Conservation (phyloP, 192 early-diverging fungal genomes). For the Pilaira anomala region DNA sequence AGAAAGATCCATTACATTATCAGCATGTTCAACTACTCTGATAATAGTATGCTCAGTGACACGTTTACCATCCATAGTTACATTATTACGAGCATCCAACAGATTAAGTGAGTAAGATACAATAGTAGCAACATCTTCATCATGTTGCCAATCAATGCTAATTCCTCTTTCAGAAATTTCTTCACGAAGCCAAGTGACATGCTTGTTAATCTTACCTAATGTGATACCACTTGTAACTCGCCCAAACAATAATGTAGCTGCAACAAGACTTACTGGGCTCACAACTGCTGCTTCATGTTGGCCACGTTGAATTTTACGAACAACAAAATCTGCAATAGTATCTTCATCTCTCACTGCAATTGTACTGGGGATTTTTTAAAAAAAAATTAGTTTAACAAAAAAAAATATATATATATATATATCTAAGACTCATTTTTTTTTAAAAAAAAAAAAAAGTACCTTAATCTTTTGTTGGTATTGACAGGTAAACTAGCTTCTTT, state of each 20-base stretch:
- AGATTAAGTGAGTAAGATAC: slow-evolving; percentile 30
- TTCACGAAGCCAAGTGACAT: slow-evolving; percentile 27
- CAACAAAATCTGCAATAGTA: slow-evolving; percentile 24
- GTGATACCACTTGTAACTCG: slow-evolving; percentile 23
- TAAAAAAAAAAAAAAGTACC: not conserved
- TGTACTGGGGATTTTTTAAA: not conserved
- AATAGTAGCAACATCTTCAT: slow-evolving; percentile 33
- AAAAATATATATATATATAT: not conserved
- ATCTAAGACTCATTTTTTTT: not conserved
- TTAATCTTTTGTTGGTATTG: not conserved
- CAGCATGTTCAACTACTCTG: slow-evolving; percentile 36
- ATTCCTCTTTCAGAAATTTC: slow-evolving; percentile 20
- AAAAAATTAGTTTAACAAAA: too few species aligned
- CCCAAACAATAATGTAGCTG: slow-evolving; percentile 26
- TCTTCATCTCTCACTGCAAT: slow-evolving; percentile 2
- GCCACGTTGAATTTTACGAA: slow-evolving; percentile 23
- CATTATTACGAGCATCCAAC: slow-evolving; percentile 30
- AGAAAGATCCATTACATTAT: slow-evolving; percentile 38
- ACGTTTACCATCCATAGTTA: slow-evolving; percentile 32
- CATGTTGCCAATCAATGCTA: slow-evolving; percentile 35
- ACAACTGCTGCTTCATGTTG: slow-evolving; percentile 25
- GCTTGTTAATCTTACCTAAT: slow-evolving; percentile 24
- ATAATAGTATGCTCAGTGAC: slow-evolving; percentile 26
- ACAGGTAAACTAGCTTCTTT: not conserved
- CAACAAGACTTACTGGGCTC: slow-evolving; percentile 30